Evolutionary conservation across 352 stramenopile species (phyloP).

Genomic region (Phytophthora quininea): DNA sequence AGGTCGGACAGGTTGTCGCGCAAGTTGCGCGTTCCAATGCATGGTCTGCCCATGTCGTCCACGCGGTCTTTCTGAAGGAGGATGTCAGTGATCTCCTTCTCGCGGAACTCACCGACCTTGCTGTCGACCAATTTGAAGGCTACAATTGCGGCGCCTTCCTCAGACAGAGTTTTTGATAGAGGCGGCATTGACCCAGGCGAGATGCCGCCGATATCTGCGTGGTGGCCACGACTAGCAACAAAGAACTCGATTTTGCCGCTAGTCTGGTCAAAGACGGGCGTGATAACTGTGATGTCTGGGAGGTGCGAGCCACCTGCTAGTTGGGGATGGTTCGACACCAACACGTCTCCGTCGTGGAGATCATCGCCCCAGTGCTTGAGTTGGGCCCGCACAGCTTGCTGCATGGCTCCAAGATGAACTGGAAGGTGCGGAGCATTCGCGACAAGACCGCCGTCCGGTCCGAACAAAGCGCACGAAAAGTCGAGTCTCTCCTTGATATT

Average conservation of each 20-base stretch:
- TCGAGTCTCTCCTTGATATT: conserved; percentile 99
- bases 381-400: conserved; percentile 97
- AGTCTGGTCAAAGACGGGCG: conserved; percentile 96
- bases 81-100: conserved; percentile 97
- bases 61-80: conserved; percentile 90
- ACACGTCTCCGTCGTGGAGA: conserved; percentile 96
- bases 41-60: conserved; percentile 79
- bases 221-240: conserved; percentile 97
- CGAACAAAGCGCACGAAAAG: conserved; percentile 99
- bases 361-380: conserved; percentile 90
- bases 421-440: conserved; percentile 99
- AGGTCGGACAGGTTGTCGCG: conserved; percentile 98
- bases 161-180: conserved; percentile 93
- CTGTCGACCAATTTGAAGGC: conserved; percentile 98
- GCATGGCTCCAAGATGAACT: conserved; percentile 99
- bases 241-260: conserved; percentile 97
- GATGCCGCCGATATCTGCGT: conserved; percentile 98
- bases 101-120: conserved; percentile 94
- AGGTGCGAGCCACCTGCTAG: conserved; percentile 96
- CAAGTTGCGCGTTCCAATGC: conserved; percentile 95
- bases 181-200: conserved; percentile 95
- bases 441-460: conserved; percentile 97
- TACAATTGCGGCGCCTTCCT: conserved; percentile 99
- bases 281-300: conserved; percentile 99
- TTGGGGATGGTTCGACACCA: conserved; percentile 99